phyloP scores from a whole-genome alignment of 331 rosid genomes.

The Acacia pycnantha region DNA sequence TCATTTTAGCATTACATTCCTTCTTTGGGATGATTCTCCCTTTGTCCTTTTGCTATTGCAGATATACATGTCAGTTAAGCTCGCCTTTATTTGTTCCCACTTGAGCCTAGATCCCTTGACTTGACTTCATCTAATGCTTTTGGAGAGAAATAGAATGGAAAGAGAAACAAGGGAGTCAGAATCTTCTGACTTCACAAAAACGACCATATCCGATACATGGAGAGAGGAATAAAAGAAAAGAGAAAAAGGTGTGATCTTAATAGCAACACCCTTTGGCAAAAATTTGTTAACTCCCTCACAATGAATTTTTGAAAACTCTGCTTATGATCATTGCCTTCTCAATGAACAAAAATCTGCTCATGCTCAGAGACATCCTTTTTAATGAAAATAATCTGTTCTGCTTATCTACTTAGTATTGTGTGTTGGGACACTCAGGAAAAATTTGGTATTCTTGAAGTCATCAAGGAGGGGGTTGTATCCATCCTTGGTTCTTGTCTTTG shows the following conservation, averaged over 20 bases:
- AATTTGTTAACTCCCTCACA: background rate
- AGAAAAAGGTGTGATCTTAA: background rate
- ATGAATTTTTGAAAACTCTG: background rate
- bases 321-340: background rate
- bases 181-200: background rate
- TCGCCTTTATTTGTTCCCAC: background rate
- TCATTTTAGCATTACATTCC: too few species aligned
- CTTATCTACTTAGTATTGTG: constrained; percentile 58
- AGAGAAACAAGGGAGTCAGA: background rate
- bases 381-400: constrained; percentile 9
- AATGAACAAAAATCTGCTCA: constrained; percentile 2
- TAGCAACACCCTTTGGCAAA: background rate
- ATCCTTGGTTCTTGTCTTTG: constrained; percentile 83
- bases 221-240: background rate
- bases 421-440: constrained; percentile 89
- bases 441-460: constrained; percentile 90
- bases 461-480: constrained; percentile 91
- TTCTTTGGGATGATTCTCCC: too few species aligned
- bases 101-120: background rate
- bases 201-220: background rate
- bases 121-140: background rate
- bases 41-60: background rate
- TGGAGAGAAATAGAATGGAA: background rate
- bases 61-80: background rate
- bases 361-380: constrained; percentile 11